Conservation (phyloP, 129 eudicot genomes). For the Kitagawia praeruptora region DNA sequence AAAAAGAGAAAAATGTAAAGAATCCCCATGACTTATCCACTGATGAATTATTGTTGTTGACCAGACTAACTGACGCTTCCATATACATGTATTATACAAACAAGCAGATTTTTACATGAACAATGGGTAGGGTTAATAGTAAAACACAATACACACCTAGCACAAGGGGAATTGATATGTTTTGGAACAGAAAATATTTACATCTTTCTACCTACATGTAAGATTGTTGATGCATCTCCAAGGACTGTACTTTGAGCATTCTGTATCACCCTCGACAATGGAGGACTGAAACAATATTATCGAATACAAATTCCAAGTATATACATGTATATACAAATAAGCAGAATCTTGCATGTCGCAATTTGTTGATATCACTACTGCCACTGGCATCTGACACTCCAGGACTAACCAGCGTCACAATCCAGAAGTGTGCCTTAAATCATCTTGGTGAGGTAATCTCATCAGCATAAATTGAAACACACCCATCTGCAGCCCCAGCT, state of each 20-base stretch:
- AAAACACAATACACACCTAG: neutral
- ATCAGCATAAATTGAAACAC: slow-evolving; percentile 83
- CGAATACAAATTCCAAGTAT: neutral
- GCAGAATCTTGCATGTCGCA: neutral
- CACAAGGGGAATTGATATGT: neutral
- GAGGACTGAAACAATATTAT: neutral
- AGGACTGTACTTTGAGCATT: neutral
- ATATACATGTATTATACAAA: neutral
- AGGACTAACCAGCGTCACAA: neutral
- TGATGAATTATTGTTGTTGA: no score
- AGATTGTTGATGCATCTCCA: neutral
- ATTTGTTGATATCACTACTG: neutral
- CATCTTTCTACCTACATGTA: neutral
- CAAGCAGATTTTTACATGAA: neutral
- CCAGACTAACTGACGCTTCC: neutral
- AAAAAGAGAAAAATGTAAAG: no score
- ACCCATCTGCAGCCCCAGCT: slow-evolving; percentile 84
- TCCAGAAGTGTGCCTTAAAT: neutral
- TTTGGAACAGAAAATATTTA: neutral
- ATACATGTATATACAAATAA: no score
- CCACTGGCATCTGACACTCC: neutral
- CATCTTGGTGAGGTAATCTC: slow-evolving; percentile 20
- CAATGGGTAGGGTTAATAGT: neutral
- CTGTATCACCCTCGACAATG: neutral
- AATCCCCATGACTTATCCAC: no score